Evolutionary conservation across 257 asterid species (phyloP).

Genomic region (Eustoma russellianum): DNA sequence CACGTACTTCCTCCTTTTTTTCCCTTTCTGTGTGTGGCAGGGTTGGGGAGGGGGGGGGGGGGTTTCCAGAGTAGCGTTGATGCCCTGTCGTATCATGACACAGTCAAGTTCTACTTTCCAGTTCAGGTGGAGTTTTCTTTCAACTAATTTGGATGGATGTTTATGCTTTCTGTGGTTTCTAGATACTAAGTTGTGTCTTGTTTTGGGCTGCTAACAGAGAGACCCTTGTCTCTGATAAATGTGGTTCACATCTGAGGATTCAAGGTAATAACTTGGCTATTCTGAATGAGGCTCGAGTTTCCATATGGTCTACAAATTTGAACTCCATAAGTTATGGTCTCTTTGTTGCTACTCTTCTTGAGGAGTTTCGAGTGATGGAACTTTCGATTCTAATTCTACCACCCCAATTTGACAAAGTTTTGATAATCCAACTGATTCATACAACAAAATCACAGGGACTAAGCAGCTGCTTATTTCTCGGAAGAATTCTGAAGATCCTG

Average conservation of each 20-base stretch:
- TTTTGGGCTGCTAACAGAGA: constrained; percentile 64
- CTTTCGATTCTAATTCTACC: not conserved
- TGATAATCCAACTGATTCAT: constrained; percentile 16
- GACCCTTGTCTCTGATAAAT: constrained; percentile 25
- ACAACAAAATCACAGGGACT: constrained; percentile 8
- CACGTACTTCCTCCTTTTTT: no score
- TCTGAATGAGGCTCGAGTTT: constrained; percentile 1
- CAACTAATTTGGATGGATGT: no score
- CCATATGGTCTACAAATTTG: constrained; percentile 14
- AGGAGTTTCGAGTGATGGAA: constrained; percentile 11
- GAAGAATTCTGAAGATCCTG: constrained; percentile 47
- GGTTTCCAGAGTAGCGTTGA: no score
- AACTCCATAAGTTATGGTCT: not conserved
- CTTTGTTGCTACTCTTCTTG: constrained; percentile 7
- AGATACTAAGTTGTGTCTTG: no score
- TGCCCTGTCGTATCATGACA: no score
- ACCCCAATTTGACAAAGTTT: constrained; percentile 21
- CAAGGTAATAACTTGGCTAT: constrained; percentile 34
- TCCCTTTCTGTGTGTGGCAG: no score
- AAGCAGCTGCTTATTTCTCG: constrained; percentile 14
- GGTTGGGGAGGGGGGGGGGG: no score
- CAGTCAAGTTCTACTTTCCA: no score
- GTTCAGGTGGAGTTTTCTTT: no score
- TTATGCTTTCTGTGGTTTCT: no score
- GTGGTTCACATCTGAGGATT: constrained; percentile 25